Percentiles rank a stretch among this genome's conserved stretches.
Evolutionary conservation across 257 asterid genomes (phyloP).

Genomic region (Nicotiana attenuata): DNA sequence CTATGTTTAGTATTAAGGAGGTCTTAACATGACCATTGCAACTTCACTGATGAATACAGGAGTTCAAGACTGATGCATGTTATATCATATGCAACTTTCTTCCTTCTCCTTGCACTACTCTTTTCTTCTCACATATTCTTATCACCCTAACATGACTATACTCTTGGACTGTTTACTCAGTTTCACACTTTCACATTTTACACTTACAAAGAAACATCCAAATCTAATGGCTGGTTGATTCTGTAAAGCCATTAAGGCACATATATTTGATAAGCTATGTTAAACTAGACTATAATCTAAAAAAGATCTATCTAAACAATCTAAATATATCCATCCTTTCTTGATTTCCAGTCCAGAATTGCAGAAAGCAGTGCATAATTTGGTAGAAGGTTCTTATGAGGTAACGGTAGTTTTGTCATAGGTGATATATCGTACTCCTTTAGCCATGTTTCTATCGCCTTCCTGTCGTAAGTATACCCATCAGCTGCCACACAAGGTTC

Average conservation of each 20-base stretch:
- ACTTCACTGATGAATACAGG: neutral
- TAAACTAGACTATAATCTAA: neutral
- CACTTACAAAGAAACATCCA: neutral
- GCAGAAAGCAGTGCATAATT: constrained; percentile 74
- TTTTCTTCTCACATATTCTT: neutral
- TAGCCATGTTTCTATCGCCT: constrained; percentile 70
- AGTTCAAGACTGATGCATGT: neutral
- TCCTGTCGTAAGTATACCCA: constrained; percentile 73
- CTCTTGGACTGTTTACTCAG: neutral
- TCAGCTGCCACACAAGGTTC: constrained; percentile 96
- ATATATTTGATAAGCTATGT: neutral
- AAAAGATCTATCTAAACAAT: neutral
- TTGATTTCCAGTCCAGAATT: constrained; percentile 70
- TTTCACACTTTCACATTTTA: neutral
- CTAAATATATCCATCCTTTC: constrained; percentile 9
- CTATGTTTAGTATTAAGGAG: neutral
- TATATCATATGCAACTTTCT: neutral
- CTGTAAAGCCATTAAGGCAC: neutral
- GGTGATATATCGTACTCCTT: constrained; percentile 57
- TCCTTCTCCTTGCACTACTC: neutral
- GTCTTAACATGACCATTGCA: neutral
- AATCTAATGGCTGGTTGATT: neutral
- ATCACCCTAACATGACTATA: neutral
- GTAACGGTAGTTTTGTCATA: constrained; percentile 43
- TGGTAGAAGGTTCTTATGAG: constrained; percentile 57